A percentile compares a stretch with the other conserved stretches of the same genome.
These are phyloP conservation scores for Elongisporangium prolatum DNA, from an alignment of 352 stramenopile species.

Conservation along the genomic window DNA sequence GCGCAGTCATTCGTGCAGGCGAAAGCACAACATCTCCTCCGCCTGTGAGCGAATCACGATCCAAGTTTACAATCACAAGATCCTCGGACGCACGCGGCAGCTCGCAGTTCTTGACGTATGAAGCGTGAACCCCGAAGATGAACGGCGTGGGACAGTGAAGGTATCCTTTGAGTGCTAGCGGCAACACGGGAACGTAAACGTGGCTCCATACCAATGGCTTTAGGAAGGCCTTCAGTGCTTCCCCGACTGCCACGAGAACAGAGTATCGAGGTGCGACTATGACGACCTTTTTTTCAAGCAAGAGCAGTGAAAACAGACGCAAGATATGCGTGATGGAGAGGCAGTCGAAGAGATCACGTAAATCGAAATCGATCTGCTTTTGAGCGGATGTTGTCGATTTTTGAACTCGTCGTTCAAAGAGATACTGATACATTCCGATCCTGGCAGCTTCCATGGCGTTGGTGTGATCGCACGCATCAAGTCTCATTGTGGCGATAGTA, in stretches of 20 bases:
- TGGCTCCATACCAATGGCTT: constrained; percentile 72
- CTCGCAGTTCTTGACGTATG: constrained; percentile 44
- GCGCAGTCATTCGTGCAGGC: constrained; percentile 21
- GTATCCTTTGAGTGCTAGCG: constrained; percentile 50
- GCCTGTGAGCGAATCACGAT: constrained; percentile 45
- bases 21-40: constrained; percentile 36
- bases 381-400: neutral
- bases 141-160: constrained; percentile 77
- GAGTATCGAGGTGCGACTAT: constrained; percentile 67
- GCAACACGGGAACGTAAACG: constrained; percentile 70
- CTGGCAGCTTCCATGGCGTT: neutral
- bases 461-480: neutral
- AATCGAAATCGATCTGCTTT: constrained; percentile 24
- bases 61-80: constrained; percentile 51
- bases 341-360: constrained; percentile 52
- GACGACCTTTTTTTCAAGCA: constrained; percentile 75
- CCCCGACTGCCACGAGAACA: constrained; percentile 48
- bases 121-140: constrained; percentile 69
- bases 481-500: neutral
- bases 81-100: constrained; percentile 42
- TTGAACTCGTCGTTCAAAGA: neutral
- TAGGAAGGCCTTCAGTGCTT: constrained; percentile 46
- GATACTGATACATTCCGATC: neutral
- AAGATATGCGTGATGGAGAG: constrained; percentile 56
- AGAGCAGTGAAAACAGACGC: constrained; percentile 49